Conservation (phyloP, 2,329 filamentous ascomycete species). For the Metarhizium robertsii region DNA sequence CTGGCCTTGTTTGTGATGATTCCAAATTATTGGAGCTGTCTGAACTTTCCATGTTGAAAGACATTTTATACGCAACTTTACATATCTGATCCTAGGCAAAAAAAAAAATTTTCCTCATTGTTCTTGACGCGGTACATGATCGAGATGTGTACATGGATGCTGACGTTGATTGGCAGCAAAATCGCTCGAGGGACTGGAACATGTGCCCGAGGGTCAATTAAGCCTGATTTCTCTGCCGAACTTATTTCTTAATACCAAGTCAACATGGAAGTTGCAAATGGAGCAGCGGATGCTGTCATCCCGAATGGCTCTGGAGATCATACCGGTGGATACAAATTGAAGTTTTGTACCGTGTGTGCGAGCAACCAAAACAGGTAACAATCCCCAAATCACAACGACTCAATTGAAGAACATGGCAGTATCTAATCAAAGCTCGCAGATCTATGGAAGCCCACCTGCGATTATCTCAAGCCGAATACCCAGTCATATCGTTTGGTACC, state of each 20-base stretch:
- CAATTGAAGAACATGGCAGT: neutral
- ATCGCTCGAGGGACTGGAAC: neutral
- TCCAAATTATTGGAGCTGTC: conserved; percentile 69
- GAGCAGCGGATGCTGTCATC: conserved; percentile 20
- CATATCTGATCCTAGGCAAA: conserved; percentile 6
- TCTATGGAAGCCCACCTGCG: conserved; percentile 95
- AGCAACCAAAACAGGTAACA: conserved; percentile 89
- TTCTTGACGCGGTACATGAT: neutral
- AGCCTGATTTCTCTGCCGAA: neutral
- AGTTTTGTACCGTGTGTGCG: conserved; percentile 97
- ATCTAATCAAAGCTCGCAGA: conserved; percentile 12
- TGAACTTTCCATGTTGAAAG: conserved; percentile 53
- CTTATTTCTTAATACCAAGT: neutral
- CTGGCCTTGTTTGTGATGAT: conserved; percentile 30
- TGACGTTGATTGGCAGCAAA: neutral
- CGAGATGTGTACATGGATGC: neutral
- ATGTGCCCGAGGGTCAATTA: neutral
- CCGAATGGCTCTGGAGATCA: conserved; percentile 39
- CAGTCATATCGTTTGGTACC: conserved; percentile 97
- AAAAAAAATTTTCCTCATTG: too few relatives aligned
- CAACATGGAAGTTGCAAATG: conserved; percentile 35
- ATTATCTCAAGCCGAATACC: conserved; percentile 75
- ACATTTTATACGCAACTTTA: conserved; percentile 47
- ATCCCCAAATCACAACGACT: neutral
- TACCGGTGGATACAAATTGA: conserved; percentile 69